Evolutionary conservation across 805 yeast species (phyloP), one percentile per base, ranked within the genome.

Genomic region (Saccharomycodes ludwigii): DNA sequence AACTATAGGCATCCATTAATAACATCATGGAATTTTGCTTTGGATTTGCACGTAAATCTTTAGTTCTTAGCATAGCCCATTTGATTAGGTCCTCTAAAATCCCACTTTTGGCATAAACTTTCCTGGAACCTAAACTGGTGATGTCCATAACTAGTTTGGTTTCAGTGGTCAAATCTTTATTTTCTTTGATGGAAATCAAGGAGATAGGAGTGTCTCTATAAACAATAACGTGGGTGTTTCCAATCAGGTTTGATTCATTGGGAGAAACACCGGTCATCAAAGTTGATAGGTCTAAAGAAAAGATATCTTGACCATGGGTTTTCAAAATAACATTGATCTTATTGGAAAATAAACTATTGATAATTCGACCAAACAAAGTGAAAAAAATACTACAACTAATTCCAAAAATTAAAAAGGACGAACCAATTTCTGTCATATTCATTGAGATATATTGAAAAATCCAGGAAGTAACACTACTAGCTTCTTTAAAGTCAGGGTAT

Each of bases 171-270:
- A 62, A 44, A 7, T 63, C 60, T n/a, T 65, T 59, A 24, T 56
- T 48, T 27, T 61, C 63, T 27, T 67, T 58, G 8, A 60, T 36
- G 1, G 76, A 64, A 19, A 68, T 59, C 22, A 75, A 58, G 0
- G 85, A 84, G 47, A 81, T 73, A 12, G 91, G 86, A 1, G 75
- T 60, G n/a, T 68, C 69, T 46, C 86, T 68, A 56, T 79, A 80
- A 12, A 68, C 48, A 18, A 78, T 62, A 24, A 76, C 46, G 31
- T 66, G 68, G 1, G 83, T 61, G 41, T 75, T 68, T n/a, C n/a
- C n/a, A n/a, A n/a, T n/a, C n/a, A n/a, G n/a, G n/a, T n/a, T n/a
- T n/a, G n/a, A n/a, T n/a, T n/a, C n/a, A n/a, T n/a, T n/a, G n/a
- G n/a, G n/a, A n/a, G n/a, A n/a, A 44, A 28, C 41, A 37, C 33